Conservation (phyloP, 78 protist genomes). For the Dictyostelium capitatum region DNA sequence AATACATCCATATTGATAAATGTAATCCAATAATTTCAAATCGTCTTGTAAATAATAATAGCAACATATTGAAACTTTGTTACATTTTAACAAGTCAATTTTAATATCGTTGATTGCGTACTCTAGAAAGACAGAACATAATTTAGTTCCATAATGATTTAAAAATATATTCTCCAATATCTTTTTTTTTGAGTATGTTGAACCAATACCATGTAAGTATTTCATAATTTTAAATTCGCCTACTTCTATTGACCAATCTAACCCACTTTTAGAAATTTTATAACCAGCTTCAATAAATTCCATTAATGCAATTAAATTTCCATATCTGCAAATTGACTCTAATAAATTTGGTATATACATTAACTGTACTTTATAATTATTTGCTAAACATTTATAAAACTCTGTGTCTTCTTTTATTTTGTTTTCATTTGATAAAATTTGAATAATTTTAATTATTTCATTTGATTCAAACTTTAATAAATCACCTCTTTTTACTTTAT, state of each 20-base stretch:
- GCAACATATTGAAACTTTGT: not conserved
- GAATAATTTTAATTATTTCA: not conserved
- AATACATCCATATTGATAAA: not conserved
- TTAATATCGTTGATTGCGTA: not conserved
- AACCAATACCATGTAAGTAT: not conserved
- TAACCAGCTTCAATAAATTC: not conserved
- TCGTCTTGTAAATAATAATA: not conserved
- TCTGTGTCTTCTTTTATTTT: not conserved
- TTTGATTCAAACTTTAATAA: not conserved
- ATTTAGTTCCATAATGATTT: not conserved
- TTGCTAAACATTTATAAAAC: not conserved
- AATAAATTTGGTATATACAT: not conserved
- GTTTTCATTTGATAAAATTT: not conserved
- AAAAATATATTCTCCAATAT: slow-evolving; percentile 1
- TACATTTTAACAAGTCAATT: not conserved
- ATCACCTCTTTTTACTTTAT: slow-evolving; percentile 14
- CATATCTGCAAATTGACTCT: slow-evolving; percentile 1
- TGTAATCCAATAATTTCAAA: not conserved
- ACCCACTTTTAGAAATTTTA: not conserved
- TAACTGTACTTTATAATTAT: not conserved
- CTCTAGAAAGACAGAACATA: not conserved
- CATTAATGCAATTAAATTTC: not conserved
- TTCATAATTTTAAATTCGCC: slow-evolving; percentile 5
- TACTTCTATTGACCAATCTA: not conserved
- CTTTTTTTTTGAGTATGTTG: not conserved